Percentiles rank a stretch among this genome's conserved stretches.
phyloP scores from a whole-genome alignment of 148 eudicot species.

The Amaranthus hypochondriacus region DNA sequence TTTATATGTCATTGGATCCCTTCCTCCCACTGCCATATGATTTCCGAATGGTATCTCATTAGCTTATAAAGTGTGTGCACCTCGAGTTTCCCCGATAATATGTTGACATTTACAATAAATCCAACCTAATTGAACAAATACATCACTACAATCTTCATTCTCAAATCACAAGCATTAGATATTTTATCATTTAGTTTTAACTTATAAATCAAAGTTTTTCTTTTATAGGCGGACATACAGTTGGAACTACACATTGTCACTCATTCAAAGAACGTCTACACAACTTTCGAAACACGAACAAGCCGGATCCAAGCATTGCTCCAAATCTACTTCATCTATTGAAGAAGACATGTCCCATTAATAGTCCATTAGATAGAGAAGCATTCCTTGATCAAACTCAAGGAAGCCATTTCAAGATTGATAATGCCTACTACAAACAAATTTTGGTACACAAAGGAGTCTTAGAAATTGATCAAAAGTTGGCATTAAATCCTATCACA shows the following conservation, averaged over 20 bases:
- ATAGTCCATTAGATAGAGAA: constrained; percentile 10
- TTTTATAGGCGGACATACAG: constrained; percentile 24
- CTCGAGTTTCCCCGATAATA: too few relatives aligned
- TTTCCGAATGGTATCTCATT: too few relatives aligned
- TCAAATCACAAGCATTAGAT: background rate
- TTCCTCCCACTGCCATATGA: too few relatives aligned
- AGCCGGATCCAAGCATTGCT: constrained; percentile 32
- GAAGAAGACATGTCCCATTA: constrained; percentile 29
- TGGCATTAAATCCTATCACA: constrained; percentile 11
- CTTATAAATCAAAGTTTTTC: background rate
- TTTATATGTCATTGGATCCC: too few relatives aligned
- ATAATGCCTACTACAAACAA: constrained; percentile 25
- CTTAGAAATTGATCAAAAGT: constrained; percentile 16
- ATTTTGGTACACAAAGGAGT: constrained; percentile 16
- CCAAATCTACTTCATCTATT: constrained; percentile 23
- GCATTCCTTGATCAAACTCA: constrained; percentile 27
- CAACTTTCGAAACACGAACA: constrained; percentile 11
- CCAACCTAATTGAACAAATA: background rate
- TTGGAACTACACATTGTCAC: constrained; percentile 25
- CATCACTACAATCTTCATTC: background rate
- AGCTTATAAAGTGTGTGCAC: too few relatives aligned
- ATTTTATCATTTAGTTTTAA: background rate
- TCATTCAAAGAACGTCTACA: constrained; percentile 16
- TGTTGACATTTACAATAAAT: too few relatives aligned
- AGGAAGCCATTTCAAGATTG: constrained; percentile 13